Percentiles rank a stretch among this genome's conserved stretches.
Conservation (phyloP, 176 grass and related monocot species). For the Metroxylon sagu region DNA sequence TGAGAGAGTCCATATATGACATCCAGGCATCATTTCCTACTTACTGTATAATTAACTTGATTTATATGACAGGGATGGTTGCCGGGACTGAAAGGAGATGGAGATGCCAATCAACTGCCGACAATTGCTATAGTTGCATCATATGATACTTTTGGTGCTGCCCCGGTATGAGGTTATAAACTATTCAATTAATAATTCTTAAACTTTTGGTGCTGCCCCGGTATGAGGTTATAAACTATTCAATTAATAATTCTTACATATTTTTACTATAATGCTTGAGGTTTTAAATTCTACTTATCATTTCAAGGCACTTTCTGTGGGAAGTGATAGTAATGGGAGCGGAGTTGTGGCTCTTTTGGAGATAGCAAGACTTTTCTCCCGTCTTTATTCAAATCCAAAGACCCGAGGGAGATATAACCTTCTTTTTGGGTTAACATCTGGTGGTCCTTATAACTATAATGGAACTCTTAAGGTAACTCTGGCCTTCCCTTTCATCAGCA, state of each 20-base stretch:
- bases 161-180: constrained; percentile 48
- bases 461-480: constrained; percentile 71
- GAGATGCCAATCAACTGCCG: constrained; percentile 71
- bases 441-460: constrained; percentile 96
- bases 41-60: too few relatives aligned
- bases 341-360: constrained; percentile 87
- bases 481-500: background rate
- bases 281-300: constrained; percentile 16
- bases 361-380: constrained; percentile 85
- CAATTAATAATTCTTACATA: constrained; percentile 6
- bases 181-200: constrained; percentile 2
- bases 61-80: constrained; percentile 75
- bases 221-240: too few relatives aligned
- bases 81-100: constrained; percentile 78
- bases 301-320: constrained; percentile 72
- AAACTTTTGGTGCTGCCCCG: too few relatives aligned
- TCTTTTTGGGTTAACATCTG: constrained; percentile 97
- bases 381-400: constrained; percentile 82
- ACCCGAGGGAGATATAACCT: constrained; percentile 92
- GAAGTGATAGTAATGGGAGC: constrained; percentile 96
- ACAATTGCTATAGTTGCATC: constrained; percentile 99
- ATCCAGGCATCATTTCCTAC: background rate
- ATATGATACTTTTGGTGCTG: constrained; percentile 97
- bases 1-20: too few relatives aligned
- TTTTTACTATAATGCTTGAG: constrained; percentile 15